phyloP scores from a whole-genome alignment of 257 asterid species.

The Handroanthus guayacan region DNA sequence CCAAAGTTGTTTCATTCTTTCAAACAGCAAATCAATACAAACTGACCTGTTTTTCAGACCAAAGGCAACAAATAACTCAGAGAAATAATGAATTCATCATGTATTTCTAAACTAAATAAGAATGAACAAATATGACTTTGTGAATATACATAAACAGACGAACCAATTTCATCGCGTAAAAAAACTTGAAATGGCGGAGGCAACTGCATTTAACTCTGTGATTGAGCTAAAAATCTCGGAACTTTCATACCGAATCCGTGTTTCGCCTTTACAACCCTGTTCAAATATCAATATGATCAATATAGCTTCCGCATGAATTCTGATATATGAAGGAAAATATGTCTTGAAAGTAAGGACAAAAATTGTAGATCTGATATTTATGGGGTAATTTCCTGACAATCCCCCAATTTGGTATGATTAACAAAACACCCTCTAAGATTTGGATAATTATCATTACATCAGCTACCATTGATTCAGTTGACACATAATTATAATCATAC shows the following conservation, averaged over 20 bases:
- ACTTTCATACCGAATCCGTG: slow-evolving; percentile 97
- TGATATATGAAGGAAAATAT: neutral
- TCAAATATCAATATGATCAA: slow-evolving; percentile 30
- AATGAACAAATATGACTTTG: slow-evolving; percentile 27
- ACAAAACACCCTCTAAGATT: too few relatives aligned
- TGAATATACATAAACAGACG: neutral
- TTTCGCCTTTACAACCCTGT: slow-evolving; percentile 82
- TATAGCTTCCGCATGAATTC: neutral
- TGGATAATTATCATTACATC: too few relatives aligned
- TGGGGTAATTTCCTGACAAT: too few relatives aligned
- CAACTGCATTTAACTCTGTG: slow-evolving; percentile 41
- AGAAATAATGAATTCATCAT: neutral
- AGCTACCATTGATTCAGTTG: too few relatives aligned
- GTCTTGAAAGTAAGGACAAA: too few relatives aligned
- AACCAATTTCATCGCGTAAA: neutral
- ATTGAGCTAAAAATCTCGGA: slow-evolving; percentile 59
- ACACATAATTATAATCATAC: too few relatives aligned
- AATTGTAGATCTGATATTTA: too few relatives aligned
- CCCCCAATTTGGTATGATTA: too few relatives aligned
- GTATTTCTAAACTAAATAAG: slow-evolving; percentile 13
- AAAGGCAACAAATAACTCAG: neutral
- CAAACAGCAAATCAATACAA: too few relatives aligned
- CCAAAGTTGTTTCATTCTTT: neutral
- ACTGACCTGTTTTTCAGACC: too few relatives aligned
- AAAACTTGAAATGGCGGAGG: slow-evolving; percentile 16